Percentiles rank a stretch among this genome's conserved stretches.
Conservation (phyloP, 257 asterid genomes). For the Ligustrum vulgare region DNA sequence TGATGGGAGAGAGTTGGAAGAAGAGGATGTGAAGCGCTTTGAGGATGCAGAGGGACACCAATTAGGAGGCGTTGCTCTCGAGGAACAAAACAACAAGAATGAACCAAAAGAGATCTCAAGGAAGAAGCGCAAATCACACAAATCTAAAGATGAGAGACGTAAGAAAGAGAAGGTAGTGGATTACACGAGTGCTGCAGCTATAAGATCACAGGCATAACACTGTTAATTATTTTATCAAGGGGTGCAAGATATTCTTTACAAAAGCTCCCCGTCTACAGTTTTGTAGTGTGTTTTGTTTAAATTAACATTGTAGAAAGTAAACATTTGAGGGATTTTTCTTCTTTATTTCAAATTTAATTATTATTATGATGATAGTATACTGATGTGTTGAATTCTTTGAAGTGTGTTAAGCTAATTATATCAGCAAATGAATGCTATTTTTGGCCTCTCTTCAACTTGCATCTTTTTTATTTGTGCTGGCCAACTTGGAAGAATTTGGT, state of each 20-base stretch:
- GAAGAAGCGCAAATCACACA: constrained; percentile 59
- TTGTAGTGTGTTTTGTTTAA: not conserved
- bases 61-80: constrained; percentile 9
- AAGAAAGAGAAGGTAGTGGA: constrained; percentile 54
- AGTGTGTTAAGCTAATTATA: not conserved
- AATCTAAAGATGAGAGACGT: constrained; percentile 48
- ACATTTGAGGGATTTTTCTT: not conserved
- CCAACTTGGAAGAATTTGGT: not conserved
- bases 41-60: constrained; percentile 27
- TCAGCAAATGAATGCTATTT: not conserved
- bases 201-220: not conserved
- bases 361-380: not conserved
- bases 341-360: not conserved
- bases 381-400: not conserved
- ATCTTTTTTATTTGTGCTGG: not conserved
- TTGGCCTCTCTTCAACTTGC: not conserved
- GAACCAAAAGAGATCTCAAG: constrained; percentile 29
- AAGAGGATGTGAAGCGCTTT: constrained; percentile 25
- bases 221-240: not conserved
- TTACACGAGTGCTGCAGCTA: constrained; percentile 31
- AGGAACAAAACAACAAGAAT: constrained; percentile 26
- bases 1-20: constrained; percentile 28
- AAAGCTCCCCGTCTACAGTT: not conserved
- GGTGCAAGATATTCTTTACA: not conserved
- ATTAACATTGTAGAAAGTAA: not conserved